Evolutionary conservation across 192 early-diverging fungal genomes (phyloP).

Genomic region (Backusella parvicylindrica): DNA sequence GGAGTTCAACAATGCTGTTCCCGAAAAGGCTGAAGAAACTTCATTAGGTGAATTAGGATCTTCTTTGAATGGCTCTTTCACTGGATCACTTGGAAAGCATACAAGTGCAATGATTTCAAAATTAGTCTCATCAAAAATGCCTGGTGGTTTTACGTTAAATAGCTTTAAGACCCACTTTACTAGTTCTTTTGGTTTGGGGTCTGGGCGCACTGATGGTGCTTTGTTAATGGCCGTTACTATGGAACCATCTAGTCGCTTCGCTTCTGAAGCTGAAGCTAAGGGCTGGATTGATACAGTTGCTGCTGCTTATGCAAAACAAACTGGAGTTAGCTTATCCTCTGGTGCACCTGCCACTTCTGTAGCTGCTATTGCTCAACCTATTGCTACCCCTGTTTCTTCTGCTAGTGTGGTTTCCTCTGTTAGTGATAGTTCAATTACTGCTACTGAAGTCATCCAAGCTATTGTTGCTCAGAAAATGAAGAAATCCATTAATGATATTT

Average conservation of each 20-base stretch:
- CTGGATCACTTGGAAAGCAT: conserved; percentile 78
- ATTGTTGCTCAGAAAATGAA: conserved; percentile 91
- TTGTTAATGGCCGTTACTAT: conserved; percentile 75
- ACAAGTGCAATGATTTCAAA: conserved; percentile 69
- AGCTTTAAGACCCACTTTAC: conserved; percentile 73
- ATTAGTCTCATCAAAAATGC: conserved; percentile 87
- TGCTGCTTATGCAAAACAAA: conserved; percentile 61
- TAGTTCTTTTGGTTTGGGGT: conserved; percentile 69
- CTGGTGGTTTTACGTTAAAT: conserved; percentile 79
- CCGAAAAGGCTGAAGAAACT: conserved; percentile 91
- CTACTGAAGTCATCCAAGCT: conserved; percentile 75
- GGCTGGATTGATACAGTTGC: conserved; percentile 74
- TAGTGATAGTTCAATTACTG: conserved; percentile 47
- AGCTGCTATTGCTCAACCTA: conserved; percentile 44
- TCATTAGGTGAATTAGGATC: conserved; percentile 78
- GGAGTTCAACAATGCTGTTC: conserved; percentile 79
- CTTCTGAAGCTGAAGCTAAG: conserved; percentile 68
- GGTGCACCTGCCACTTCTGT: conserved; percentile 30
- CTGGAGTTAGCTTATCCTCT: conserved; percentile 58
- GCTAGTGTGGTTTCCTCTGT: conserved; percentile 44
- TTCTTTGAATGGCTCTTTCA: conserved; percentile 54
- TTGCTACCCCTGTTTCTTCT: conserved; percentile 31
- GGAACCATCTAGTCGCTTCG: conserved; percentile 81
- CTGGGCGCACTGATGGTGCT: conserved; percentile 67
- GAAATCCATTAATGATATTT: conserved; percentile 70